Evolutionary conservation across 805 yeast species (phyloP).

Genomic region (Lachancea cidri): DNA sequence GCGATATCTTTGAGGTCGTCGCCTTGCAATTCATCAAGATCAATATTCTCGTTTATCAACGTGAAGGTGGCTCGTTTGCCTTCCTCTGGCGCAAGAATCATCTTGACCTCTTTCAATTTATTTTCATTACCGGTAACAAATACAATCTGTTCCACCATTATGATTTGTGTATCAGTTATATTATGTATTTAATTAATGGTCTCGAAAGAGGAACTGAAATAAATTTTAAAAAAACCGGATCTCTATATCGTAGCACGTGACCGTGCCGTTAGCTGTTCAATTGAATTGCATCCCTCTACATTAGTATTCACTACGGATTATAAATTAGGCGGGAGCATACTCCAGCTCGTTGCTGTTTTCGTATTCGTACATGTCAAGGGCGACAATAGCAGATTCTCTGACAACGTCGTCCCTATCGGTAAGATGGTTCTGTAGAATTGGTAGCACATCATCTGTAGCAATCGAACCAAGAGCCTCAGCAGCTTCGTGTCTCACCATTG

Average conservation of each 20-base stretch:
- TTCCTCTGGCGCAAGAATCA: constrained; percentile 51
- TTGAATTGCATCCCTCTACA: not conserved
- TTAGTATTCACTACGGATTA: not conserved
- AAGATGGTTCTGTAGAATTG: constrained; percentile 74
- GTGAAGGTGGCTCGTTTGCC: constrained; percentile 27
- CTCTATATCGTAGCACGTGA: not conserved
- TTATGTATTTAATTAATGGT: not conserved
- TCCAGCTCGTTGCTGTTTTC: constrained; percentile 82
- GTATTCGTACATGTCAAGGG: constrained; percentile 96
- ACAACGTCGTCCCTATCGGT: constrained; percentile 85
- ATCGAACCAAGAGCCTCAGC: constrained; percentile 98
- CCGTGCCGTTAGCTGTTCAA: not conserved
- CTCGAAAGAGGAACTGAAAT: not conserved
- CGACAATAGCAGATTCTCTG: constrained; percentile 94
- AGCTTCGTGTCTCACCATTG: constrained; percentile 99
- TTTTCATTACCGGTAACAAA: constrained; percentile 88
- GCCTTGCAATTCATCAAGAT: constrained; percentile 90
- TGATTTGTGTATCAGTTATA: not conserved
- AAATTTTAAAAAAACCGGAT: not conserved
- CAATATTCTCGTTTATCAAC: constrained; percentile 61
- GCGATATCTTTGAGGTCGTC: constrained; percentile 73
- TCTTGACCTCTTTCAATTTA: constrained; percentile 78
- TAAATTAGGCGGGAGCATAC: constrained; percentile 41
- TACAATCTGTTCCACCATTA: constrained; percentile 37
- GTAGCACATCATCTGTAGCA: constrained; percentile 92